A percentile compares a stretch with the other conserved stretches of the same genome.
phyloP scores from a whole-genome alignment of 2,329 filamentous ascomycete genomes.

The Cladosporium phlei region DNA sequence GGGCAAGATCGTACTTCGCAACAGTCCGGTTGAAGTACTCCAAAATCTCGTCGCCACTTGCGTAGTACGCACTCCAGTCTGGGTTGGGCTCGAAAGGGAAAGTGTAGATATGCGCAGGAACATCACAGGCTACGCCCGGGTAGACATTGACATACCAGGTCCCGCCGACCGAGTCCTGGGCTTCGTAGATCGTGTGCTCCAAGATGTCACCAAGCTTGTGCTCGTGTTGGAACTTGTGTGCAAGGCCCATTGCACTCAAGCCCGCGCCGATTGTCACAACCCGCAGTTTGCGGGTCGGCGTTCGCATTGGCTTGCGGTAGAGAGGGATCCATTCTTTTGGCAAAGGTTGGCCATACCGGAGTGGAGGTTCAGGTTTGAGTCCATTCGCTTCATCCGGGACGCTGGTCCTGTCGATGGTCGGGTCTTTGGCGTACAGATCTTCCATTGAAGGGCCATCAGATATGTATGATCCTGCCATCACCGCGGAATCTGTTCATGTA shows the following conservation, averaged over 20 bases:
- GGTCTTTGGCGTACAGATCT: slow-evolving; percentile 21
- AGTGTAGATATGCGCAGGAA: slow-evolving; percentile 36
- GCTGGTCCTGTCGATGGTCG: slow-evolving; percentile 19
- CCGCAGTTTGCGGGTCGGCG: slow-evolving; percentile 24
- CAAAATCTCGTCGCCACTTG: slow-evolving; percentile 37
- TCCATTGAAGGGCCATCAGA: slow-evolving; percentile 2
- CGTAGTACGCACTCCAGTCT: slow-evolving; percentile 40
- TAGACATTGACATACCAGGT: slow-evolving; percentile 40
- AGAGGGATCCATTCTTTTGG: slow-evolving; percentile 30
- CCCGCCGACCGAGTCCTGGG: slow-evolving; percentile 37
- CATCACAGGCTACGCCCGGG: slow-evolving; percentile 41
- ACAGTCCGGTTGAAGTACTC: slow-evolving; percentile 39
- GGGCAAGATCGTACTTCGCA: slow-evolving; percentile 36
- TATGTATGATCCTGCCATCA: slow-evolving; percentile 16
- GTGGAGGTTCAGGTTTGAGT: slow-evolving; percentile 19
- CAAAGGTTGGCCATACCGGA: slow-evolving; percentile 26
- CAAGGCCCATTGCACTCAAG: slow-evolving; percentile 36
- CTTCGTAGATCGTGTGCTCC: slow-evolving; percentile 41
- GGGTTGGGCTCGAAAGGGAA: slow-evolving; percentile 42
- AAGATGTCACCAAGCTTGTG: slow-evolving; percentile 32
- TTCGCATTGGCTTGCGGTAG: slow-evolving; percentile 30
- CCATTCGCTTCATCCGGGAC: slow-evolving; percentile 23
- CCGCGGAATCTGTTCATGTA: no score
- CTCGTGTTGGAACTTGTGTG: slow-evolving; percentile 39
- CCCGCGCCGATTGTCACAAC: slow-evolving; percentile 32